Evolutionary conservation across 306 rosid species (phyloP).

Genomic region (Biancaea sappan): DNA sequence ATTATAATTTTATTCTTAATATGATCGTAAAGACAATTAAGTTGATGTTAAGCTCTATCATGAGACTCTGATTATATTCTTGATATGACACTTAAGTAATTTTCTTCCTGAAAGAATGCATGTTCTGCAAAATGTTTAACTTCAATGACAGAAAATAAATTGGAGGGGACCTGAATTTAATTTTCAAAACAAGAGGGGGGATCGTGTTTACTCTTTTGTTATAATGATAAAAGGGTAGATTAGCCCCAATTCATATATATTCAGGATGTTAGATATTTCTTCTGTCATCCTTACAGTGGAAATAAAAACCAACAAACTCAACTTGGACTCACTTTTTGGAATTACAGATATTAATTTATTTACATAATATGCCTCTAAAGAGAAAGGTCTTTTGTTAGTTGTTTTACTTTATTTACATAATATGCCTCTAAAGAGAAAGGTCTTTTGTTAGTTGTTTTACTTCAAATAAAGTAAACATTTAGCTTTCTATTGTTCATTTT

Average conservation of each 20-base stretch:
- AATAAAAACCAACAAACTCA: neutral
- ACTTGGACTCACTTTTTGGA: neutral
- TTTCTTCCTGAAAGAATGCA: no score
- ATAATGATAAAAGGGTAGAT: neutral
- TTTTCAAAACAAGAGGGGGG: no score
- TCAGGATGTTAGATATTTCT: neutral
- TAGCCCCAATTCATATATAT: slow-evolving; percentile 4
- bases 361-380: neutral
- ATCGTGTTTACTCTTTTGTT: neutral
- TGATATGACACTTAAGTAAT: no score
- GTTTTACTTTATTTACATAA: no score
- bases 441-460: neutral
- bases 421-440: neutral
- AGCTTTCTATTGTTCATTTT: neutral
- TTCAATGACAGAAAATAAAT: no score
- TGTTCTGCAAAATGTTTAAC: no score
- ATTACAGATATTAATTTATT: neutral
- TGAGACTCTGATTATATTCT: no score
- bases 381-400: neutral
- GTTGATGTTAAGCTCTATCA: no score
- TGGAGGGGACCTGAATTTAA: neutral
- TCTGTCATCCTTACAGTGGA: neutral
- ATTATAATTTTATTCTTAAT: no score
- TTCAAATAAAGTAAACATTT: neutral
- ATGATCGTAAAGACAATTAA: no score